Base-by-base conservation (phyloP, 257 asterid species). In the Salvia miltiorrhiza region DNA sequence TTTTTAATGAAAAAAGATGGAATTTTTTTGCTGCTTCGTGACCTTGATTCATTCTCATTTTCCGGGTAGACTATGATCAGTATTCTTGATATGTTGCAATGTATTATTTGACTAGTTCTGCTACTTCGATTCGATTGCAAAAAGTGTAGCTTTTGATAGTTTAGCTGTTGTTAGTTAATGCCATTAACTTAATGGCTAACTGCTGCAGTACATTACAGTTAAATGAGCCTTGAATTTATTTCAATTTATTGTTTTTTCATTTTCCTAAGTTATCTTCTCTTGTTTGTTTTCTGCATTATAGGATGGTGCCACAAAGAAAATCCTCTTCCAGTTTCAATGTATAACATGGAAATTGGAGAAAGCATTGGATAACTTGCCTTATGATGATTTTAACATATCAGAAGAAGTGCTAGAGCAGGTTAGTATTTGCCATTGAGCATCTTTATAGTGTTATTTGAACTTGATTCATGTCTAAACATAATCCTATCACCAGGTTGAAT, bases 381-480 rank as follows among this genome's bases (percentile, higher is more conserved):
- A 78, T 62, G 83, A 76, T 41, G 84, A 84, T 39, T 84, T 90
- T 58, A 90, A 90, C 66, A 82, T 90, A 74, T 87, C 98, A n/a
- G 97, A 92, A 76, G 98, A 92, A 87, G 97, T 92, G 21, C 86
- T 76, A 58, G 98, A 90, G 71, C 97, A 92, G 98, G 98, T 88
- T 20, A 55, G 80, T 71, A 17, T 49, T 20, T 10, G 39, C n/a
- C 21, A 67, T 50, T 58, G 35, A 72, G 43, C 71, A 43, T 71
- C 30, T 59, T 45, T 65, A 4, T 32, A 9, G 9, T 47, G 48
- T 11, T 57, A 43, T 54, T 49, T 54, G 24, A 7, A 48, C 33
- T 67, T 37, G 55, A 61, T 32, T 56, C 69, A 32, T n/a, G 23
- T 26, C 24, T 79, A 64, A 75, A 54, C 16, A 41, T 65, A 40